A percentile compares a stretch with the other conserved stretches of the same genome.
Evolutionary conservation across 129 eudicot species (phyloP).

Genomic region (Flaveria linearis): DNA sequence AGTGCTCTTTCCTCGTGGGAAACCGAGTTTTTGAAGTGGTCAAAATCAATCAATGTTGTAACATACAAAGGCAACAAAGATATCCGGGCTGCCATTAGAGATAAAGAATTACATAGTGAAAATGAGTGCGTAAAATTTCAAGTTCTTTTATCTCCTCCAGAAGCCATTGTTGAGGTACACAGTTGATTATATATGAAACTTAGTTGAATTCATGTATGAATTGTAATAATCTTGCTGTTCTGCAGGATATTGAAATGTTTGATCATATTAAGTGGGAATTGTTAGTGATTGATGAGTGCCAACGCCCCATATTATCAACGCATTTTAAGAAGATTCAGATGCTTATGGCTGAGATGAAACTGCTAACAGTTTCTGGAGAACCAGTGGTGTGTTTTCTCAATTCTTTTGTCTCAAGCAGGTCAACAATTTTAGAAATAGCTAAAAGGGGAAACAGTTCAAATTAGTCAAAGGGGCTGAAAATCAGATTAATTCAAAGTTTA

Average conservation of each 20-base stretch:
- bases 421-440: background rate
- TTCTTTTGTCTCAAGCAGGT: background rate
- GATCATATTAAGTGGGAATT: conserved; percentile 46
- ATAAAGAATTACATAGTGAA: conserved; percentile 35
- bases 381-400: conserved; percentile 27
- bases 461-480: conserved; percentile 1
- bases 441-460: conserved; percentile 1
- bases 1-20: conserved; percentile 42
- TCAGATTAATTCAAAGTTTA: background rate
- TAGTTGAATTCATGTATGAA: background rate
- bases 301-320: conserved; percentile 24
- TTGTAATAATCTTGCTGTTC: background rate
- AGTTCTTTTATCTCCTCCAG: conserved; percentile 44
- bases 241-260: conserved; percentile 42
- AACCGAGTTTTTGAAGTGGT: conserved; percentile 45
- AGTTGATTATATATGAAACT: background rate
- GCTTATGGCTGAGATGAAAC: conserved; percentile 47
- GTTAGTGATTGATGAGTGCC: conserved; percentile 43
- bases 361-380: conserved; percentile 33
- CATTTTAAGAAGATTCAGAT: conserved; percentile 22
- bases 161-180: conserved; percentile 45
- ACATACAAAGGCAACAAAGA: conserved; percentile 42
- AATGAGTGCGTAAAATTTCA: conserved; percentile 39
- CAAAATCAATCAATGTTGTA: conserved; percentile 33
- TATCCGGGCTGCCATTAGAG: conserved; percentile 36